Base-by-base conservation (phyloP, 139 green algal genomes). In the Picochlorum costavermella region DNA sequence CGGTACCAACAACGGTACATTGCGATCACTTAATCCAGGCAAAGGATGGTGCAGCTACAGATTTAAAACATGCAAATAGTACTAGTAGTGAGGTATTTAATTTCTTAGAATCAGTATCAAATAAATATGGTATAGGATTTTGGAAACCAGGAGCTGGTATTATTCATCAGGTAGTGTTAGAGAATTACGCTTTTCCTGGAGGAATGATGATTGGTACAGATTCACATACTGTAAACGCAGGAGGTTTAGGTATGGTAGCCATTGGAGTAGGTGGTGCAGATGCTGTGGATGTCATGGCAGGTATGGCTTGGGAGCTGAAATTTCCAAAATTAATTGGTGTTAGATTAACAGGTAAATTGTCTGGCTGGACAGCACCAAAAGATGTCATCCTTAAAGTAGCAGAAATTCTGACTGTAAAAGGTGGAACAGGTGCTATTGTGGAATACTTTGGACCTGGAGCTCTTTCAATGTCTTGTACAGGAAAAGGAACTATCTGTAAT, bases 401-500 rank as follows among this genome's bases (percentile, higher is more conserved):
- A 9, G 90, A 88, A 76, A 96, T 96, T 72, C 68, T 96, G 56
- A 92, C 88, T 0, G 90, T 96, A 25, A 96, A 96, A 83, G 90
- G 90, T 23, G 90, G 90, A 71, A 96, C 90, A 9, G 90, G 90
- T 59, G 86, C 90, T 50, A 96, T 96, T 45, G 84, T 96, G 20
- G 90, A 97, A 83, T 96, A 97, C 80, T 90, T 87, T 78, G 90
- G 90, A 28, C 83, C 87, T 9, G 90, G 90, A 61, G 72, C 95
- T 40, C 88, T 96, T 60, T 75, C 79, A 69, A 88, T 97, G 36
- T 91, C 80, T 10, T 94, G 86, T 84, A 97, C 90, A 30, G 83
- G 79, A 69, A 96, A 95, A 88, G 90, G 85, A 58, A 97, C 90
- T 50, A 95, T 97, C 64, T 96, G 90, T 77, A 97, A 97, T 86